Evolutionary conservation across 2,329 filamentous ascomycete genomes (phyloP), one percentile per base, ranked within the genome.

Genomic region (Phyllosticta ampelicida): DNA sequence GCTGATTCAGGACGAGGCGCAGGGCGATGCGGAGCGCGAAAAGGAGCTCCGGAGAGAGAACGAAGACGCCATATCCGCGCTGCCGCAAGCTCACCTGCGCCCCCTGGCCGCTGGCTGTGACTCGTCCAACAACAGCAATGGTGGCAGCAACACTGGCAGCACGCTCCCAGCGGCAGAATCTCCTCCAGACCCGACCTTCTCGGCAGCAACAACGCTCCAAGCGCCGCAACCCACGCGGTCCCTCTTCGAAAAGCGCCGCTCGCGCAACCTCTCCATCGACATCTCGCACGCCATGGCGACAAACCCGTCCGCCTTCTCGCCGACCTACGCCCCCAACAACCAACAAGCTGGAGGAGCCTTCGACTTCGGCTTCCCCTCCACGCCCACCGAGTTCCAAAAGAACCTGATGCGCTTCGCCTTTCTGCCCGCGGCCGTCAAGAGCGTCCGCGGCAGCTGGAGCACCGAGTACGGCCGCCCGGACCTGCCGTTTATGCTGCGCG

Each of bases 401-500:
- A 90, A 84, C 65, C 76, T 95, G 54, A 92, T 95, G 84, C 87
- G 90, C 16, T 96, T 94, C 68, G 90, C 90, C 0, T 95, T 95
- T 69, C 82, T 91, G 61, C 80, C 73, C 16, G 76, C 75, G 1
- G 71, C 75, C 5, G 66, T 76, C 61, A 72, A 74, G 68, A 77
- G 77, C 63, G 77, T 77, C 55, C 13, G 36, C 36, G 86, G 89
- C 63, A 89, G 90, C 57, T 96, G 92, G 90, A 87, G 83, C 63
- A 90, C 94, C 13, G 91, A 96, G 73, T 96, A 96, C 71, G 90
- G 90, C 18, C 83, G 92, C 0, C 92, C 92, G 0, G 87, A 96
- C 64, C 81, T 97, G 36, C 86, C 89, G 1, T 92, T 86, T 70
- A 89, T 95, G 83, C 80, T 97, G 56, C 85, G 83, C 66, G 85